A percentile compares a stretch with the other conserved stretches of the same genome.
Evolutionary conservation across 768 basidiomycete species (phyloP).

Genomic region (Leccinum variicolor): DNA sequence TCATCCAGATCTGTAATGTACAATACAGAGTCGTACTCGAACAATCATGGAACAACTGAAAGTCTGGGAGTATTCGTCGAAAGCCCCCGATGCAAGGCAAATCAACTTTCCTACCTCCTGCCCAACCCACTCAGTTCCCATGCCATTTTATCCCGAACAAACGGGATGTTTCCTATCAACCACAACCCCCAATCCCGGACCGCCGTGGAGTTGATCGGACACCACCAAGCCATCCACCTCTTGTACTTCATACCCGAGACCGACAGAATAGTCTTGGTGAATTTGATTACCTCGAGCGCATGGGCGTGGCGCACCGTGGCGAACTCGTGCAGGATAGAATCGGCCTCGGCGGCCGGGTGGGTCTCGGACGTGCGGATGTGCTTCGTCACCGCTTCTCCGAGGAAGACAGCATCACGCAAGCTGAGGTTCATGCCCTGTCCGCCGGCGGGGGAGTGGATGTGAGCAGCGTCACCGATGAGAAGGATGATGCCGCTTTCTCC

Average conservation of each 20-base stretch:
- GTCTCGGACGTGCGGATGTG: conserved; percentile 23
- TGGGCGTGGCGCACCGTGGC: no score
- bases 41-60: no score
- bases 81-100: no score
- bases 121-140: conserved; percentile 21
- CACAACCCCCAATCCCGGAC: conserved; percentile 22
- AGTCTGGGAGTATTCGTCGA: no score
- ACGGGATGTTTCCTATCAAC: conserved; percentile 12
- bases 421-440: conserved; percentile 57
- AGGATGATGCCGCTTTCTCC: no score
- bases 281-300: no score
- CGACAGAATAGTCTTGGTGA: conserved; percentile 29
- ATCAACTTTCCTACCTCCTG: conserved; percentile 4
- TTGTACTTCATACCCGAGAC: conserved; percentile 18
- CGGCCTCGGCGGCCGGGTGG: conserved; percentile 11
- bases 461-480: no score
- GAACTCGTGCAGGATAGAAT: conserved; percentile 28
- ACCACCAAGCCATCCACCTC: conserved; percentile 10
- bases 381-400: conserved; percentile 38
- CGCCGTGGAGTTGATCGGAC: conserved; percentile 21
- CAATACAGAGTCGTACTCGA: no score
- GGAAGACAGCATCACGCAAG: conserved; percentile 44
- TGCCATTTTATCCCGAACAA: conserved; percentile 7
- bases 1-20: no score
- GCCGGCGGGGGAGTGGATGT: conserved; percentile 38